A percentile compares a stretch with the other conserved stretches of the same genome.
phyloP scores from a whole-genome alignment of 1,284 basidiomycete species.

The Leccinum pachyderme region DNA sequence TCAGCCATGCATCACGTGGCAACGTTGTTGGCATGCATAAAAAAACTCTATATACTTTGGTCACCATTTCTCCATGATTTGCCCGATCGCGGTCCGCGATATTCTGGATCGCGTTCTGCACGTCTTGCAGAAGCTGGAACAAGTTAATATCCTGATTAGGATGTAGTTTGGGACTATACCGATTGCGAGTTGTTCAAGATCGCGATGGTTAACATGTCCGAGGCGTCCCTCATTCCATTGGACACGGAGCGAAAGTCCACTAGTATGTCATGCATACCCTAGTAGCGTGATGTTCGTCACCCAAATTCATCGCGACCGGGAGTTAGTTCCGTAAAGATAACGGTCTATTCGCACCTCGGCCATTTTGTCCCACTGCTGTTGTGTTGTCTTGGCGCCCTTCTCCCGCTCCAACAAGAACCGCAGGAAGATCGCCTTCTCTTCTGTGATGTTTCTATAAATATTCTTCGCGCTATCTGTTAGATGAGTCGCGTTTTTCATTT shows the following conservation, averaged over 20 bases:
- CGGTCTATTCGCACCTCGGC: conserved; percentile 30
- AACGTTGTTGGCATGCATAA: neutral
- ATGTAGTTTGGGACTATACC: conserved; percentile 14
- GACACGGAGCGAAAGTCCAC: conserved; percentile 26
- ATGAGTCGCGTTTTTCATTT: neutral
- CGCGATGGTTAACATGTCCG: conserved; percentile 17
- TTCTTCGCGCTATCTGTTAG: conserved; percentile 60
- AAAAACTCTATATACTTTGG: conserved; percentile 23
- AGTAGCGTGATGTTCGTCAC: conserved; percentile 2
- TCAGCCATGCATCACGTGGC: conserved; percentile 14
- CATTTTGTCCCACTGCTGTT: conserved; percentile 27
- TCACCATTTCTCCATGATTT: conserved; percentile 21
- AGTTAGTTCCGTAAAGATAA: neutral
- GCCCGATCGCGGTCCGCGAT: conserved; percentile 22
- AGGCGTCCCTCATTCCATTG: conserved; percentile 18
- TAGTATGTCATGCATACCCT: conserved; percentile 33
- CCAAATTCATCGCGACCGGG: neutral
- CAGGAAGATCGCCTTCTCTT: conserved; percentile 54
- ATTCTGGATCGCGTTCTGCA: conserved; percentile 17
- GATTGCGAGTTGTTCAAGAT: conserved; percentile 18
- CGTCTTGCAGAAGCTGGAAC: conserved; percentile 25
- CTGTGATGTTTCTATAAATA: conserved; percentile 62
- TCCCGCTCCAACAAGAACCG: conserved; percentile 48
- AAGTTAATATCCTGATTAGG: conserved; percentile 7
- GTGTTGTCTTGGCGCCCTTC: conserved; percentile 30